These are phyloP conservation scores for Fusarium longipes DNA, from an alignment of 2,329 filamentous ascomycete genomes.

Conservation along the genomic window DNA sequence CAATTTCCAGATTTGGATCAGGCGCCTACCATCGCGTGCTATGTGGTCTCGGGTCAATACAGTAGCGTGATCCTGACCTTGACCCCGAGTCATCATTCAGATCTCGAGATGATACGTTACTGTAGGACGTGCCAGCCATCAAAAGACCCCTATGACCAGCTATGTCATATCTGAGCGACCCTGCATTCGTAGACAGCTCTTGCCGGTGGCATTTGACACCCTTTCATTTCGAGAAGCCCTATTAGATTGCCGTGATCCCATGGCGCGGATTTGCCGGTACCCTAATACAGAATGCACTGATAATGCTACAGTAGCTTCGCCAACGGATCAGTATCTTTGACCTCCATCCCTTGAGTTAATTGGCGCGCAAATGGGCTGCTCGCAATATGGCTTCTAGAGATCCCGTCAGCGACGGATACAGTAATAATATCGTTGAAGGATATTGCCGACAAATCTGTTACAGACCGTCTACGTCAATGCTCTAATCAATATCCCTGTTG, in stretches of 20 bases:
- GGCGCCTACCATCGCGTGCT: conserved; percentile 23
- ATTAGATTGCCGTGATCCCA: background rate
- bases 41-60: conserved; percentile 17
- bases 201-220: background rate
- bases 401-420: background rate
- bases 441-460: conserved; percentile 12
- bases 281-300: conserved; percentile 10
- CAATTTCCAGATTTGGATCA: conserved; percentile 14
- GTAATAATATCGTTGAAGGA: background rate
- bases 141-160: conserved; percentile 29
- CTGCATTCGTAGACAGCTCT: background rate
- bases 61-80: background rate
- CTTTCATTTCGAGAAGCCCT: background rate
- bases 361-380: conserved; percentile 31
- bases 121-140: conserved; percentile 6
- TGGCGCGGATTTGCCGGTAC: background rate
- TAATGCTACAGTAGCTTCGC: conserved; percentile 7
- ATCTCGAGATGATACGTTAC: conserved; percentile 39
- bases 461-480: conserved; percentile 19
- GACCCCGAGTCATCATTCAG: conserved; percentile 30
- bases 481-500: conserved; percentile 11
- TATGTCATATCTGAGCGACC: conserved; percentile 28
- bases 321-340: conserved; percentile 21
- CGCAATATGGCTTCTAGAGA: background rate
- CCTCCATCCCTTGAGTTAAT: conserved; percentile 13